phyloP scores from a whole-genome alignment of 495 filamentous ascomycete species.

The Aspergillus nanangensis region DNA sequence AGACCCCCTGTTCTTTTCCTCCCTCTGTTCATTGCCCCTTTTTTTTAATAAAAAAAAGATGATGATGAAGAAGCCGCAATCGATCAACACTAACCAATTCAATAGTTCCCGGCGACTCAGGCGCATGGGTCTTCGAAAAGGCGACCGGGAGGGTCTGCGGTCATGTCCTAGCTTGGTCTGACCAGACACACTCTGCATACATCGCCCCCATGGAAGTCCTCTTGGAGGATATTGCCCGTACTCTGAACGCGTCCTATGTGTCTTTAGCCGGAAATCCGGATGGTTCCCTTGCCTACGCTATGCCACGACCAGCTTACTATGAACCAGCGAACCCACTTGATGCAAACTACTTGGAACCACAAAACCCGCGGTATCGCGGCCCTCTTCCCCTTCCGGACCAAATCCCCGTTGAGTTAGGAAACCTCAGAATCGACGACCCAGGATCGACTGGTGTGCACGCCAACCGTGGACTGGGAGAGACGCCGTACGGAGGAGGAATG shows the following conservation, averaged over 20 bases:
- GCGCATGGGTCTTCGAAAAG: constrained; percentile 89
- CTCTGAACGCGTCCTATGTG: constrained; percentile 48
- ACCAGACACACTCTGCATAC: constrained; percentile 70
- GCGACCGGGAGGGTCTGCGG: constrained; percentile 76
- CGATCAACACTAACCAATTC: too few relatives aligned
- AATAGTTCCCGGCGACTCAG: constrained; percentile 81
- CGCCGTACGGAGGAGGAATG: constrained; percentile 21
- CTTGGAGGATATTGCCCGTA: constrained; percentile 76
- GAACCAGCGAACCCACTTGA: constrained; percentile 16
- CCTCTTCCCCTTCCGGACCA: constrained; percentile 23
- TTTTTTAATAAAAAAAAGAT: too few relatives aligned
- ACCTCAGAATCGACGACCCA: constrained; percentile 19
- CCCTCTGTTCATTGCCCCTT: too few relatives aligned
- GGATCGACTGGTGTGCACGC: constrained; percentile 11
- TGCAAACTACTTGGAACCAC: constrained; percentile 13
- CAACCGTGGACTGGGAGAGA: constrained; percentile 15
- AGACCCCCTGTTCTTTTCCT: constrained; percentile 6
- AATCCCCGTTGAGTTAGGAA: constrained; percentile 31
- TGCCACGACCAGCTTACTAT: constrained; percentile 6
- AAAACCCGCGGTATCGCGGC: constrained; percentile 15
- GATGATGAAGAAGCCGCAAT: too few relatives aligned
- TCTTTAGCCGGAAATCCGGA: constrained; percentile 33
- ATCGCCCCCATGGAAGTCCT: constrained; percentile 93
- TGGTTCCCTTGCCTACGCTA: constrained; percentile 25
- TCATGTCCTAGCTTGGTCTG: constrained; percentile 84